A percentile compares a stretch with the other conserved stretches of the same genome.
phyloP scores from a whole-genome alignment of 352 stramenopile genomes.

The Thalassiosira sp. region DNA sequence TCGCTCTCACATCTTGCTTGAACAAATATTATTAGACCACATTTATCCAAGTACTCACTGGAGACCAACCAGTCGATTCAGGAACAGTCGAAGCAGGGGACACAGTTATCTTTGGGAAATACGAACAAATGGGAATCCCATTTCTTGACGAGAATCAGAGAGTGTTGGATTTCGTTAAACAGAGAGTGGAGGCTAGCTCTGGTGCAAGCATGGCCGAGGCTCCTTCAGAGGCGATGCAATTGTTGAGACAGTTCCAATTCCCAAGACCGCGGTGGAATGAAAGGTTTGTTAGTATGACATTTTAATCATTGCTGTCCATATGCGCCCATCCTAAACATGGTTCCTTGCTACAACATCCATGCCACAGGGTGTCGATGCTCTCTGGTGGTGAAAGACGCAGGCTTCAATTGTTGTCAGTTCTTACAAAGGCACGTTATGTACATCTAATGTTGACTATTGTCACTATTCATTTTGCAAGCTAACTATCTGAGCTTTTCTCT shows the following conservation, averaged over 20 bases:
- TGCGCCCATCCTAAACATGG: too few relatives aligned
- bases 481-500: not conserved
- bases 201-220: slow-evolving; percentile 51
- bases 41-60: slow-evolving; percentile 69
- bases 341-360: not conserved
- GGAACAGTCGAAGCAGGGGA: slow-evolving; percentile 73
- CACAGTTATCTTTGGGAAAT: slow-evolving; percentile 79
- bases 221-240: slow-evolving; percentile 69
- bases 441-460: not conserved
- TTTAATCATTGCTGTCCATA: slow-evolving; percentile 9
- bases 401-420: slow-evolving; percentile 76
- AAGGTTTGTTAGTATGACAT: slow-evolving; percentile 27
- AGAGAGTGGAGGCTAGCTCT: slow-evolving; percentile 58
- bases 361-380: slow-evolving; percentile 63
- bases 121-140: slow-evolving; percentile 80
- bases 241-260: slow-evolving; percentile 82
- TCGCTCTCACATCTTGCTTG: not conserved
- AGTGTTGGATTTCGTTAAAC: slow-evolving; percentile 77
- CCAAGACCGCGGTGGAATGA: slow-evolving; percentile 71
- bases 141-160: slow-evolving; percentile 70
- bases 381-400: slow-evolving; percentile 74
- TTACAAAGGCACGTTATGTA: slow-evolving; percentile 59
- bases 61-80: slow-evolving; percentile 58
- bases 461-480: slow-evolving; percentile 3
- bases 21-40: slow-evolving; percentile 57